phyloP scores from a whole-genome alignment of 139 green algal genomes.

The Coelastrella sp. region DNA sequence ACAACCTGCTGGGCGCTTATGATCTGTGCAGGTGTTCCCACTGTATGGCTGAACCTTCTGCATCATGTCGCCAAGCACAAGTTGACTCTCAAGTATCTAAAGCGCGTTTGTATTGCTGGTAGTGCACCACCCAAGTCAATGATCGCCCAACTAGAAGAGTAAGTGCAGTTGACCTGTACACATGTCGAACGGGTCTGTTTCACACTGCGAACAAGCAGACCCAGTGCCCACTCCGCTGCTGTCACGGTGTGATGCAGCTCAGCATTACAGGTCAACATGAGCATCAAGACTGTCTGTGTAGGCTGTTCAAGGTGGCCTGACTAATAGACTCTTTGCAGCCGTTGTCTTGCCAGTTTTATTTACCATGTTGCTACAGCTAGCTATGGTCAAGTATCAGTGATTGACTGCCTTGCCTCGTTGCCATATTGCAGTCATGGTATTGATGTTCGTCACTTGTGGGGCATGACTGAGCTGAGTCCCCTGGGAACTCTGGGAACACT shows the following conservation, averaged over 20 bases:
- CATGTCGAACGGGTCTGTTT: background rate
- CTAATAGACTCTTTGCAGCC: too few relatives aligned
- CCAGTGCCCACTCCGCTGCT: too few relatives aligned
- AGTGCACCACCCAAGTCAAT: conserved; percentile 70
- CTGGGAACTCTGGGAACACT: conserved; percentile 66
- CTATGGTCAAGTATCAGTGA: background rate
- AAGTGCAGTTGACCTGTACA: background rate
- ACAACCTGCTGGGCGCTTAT: background rate
- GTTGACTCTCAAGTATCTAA: conserved; percentile 57
- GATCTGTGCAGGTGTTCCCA: conserved; percentile 73
- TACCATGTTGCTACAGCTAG: background rate
- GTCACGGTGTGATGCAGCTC: too few relatives aligned
- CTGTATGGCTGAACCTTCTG: conserved; percentile 78
- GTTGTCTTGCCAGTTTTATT: too few relatives aligned
- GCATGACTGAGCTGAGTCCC: conserved; percentile 86
- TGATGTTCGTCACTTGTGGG: conserved; percentile 76
- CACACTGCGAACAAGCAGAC: background rate
- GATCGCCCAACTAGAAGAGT: conserved; percentile 53
- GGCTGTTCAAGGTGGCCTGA: too few relatives aligned
- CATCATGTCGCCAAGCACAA: conserved; percentile 62
- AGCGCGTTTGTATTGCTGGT: conserved; percentile 73
- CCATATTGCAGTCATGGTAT: conserved; percentile 54
- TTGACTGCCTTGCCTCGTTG: background rate
- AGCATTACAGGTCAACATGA: too few relatives aligned
- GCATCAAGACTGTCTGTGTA: too few relatives aligned